Base-by-base conservation (phyloP, 2,329 filamentous ascomycete genomes). In the Aureobasidium leucospermi region DNA sequence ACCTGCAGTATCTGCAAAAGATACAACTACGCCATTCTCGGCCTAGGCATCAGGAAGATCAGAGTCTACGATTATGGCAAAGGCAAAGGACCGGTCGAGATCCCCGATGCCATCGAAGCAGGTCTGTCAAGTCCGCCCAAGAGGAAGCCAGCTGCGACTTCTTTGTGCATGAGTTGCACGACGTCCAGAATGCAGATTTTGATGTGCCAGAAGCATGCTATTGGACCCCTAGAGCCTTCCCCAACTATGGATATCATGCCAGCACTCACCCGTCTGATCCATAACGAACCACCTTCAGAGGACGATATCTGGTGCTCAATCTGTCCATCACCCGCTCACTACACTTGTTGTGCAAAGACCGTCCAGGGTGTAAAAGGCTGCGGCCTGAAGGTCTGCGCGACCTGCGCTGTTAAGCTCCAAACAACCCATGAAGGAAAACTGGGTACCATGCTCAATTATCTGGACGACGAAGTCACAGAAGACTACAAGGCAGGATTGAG, bases 11-110 rank as follows among this genome's bases (percentile, higher is more conserved):
- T 74, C 69, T 79, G 76, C 62, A 57, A 63, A 1, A 87, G 97
- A 68, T 84, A 91, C 29, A 96, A 93, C 5, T 99, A 95, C 77
- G 87, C 93, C 48, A 85, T 93, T 29, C 87, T 97, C 69, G 89
- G 96, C 72, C 91, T 94, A 65, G 85, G 96, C 70, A 93, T 93
- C 49, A 79, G 82, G 36, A 82, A 96, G 41, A 85, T 96, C 23
- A 90, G 96, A 15, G 15, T 38, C n/a, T 48, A 53, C 29, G 47
- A 43, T 41, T 52, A 19, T 16, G 34, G 8, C 9, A 39, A 36
- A 1, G 52, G 52, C 19, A 38, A n/a, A n/a, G 42, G 42, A 10
- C 7, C 8, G 1, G 42, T 4, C 6, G 19, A 10, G 51, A 46
- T 56, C 3, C 19, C 51, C 2, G 28, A 43, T 23, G 51, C 38